Percentiles rank a stretch among this genome's conserved stretches.
Evolutionary conservation across 2,329 filamentous ascomycete genomes (phyloP).

Genomic region (Ophiosphaerella herpotricha): DNA sequence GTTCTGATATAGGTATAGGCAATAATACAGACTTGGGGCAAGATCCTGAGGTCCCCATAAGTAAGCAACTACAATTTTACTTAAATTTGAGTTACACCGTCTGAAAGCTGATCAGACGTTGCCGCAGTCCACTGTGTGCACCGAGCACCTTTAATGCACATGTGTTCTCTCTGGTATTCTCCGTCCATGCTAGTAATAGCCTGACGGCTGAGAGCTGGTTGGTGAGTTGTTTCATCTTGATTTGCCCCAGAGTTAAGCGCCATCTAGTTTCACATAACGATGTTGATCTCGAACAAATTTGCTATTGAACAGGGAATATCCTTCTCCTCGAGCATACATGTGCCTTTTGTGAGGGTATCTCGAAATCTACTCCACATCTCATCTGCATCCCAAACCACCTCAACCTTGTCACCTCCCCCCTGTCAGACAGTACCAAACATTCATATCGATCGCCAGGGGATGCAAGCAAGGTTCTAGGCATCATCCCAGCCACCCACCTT

Average conservation of each 20-base stretch:
- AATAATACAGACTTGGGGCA: too few species aligned
- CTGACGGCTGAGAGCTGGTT: slow-evolving; percentile 57
- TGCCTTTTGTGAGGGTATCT: not conserved
- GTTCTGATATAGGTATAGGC: too few species aligned
- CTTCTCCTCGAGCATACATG: not conserved
- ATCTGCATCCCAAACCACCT: slow-evolving; percentile 1
- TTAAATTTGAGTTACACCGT: too few species aligned
- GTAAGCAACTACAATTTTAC: too few species aligned
- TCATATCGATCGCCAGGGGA: slow-evolving; percentile 12
- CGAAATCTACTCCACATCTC: not conserved
- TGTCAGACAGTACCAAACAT: not conserved
- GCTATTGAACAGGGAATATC: slow-evolving; percentile 1
- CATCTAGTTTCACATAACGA: not conserved
- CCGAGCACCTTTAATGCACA: slow-evolving; percentile 13
- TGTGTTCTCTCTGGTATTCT: slow-evolving; percentile 57
- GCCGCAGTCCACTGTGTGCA: too few species aligned
- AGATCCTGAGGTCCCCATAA: too few species aligned
- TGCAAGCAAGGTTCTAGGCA: not conserved
- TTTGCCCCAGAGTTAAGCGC: not conserved
- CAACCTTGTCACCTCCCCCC: not conserved
- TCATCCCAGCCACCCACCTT: slow-evolving; percentile 2
- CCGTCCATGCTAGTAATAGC: slow-evolving; percentile 59
- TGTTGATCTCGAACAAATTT: not conserved
- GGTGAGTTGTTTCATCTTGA: slow-evolving; percentile 21
- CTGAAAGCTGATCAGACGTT: too few species aligned